Conservation (phyloP, 2,329 filamentous ascomycete species). For the Cladosporium phlei region DNA sequence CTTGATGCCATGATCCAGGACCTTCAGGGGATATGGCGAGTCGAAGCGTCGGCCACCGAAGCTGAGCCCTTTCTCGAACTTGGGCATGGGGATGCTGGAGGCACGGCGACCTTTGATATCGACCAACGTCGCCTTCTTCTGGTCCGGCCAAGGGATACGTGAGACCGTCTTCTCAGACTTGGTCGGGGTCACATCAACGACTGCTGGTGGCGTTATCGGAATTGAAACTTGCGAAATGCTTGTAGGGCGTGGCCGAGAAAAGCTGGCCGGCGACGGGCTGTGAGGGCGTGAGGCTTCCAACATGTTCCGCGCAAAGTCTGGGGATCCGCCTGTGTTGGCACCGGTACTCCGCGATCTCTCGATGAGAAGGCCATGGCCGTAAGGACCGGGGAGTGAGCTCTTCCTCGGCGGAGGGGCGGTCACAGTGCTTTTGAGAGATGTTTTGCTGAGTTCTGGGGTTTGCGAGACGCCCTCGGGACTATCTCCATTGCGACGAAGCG, state of each 20-base stretch:
- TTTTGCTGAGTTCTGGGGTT: not conserved
- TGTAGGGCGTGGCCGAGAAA: slow-evolving; percentile 22
- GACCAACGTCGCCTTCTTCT: slow-evolving; percentile 23
- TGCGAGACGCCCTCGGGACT: not conserved
- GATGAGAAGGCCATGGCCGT: not conserved
- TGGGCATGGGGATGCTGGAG: slow-evolving; percentile 11
- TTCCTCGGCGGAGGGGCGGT: not conserved
- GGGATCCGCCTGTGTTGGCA: not conserved
- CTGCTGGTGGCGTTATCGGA: not conserved
- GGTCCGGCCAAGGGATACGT: slow-evolving; percentile 26
- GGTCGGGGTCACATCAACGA: not conserved
- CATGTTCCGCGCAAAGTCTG: not conserved
- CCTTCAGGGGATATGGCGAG: slow-evolving; percentile 21
- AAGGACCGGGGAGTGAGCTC: not conserved
- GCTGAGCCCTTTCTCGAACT: slow-evolving; percentile 14
- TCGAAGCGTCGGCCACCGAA: slow-evolving; percentile 22
- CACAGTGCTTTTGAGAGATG: not conserved
- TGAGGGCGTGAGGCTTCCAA: slow-evolving; percentile 17
- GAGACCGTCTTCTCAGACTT: slow-evolving; percentile 21
- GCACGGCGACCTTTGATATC: slow-evolving; percentile 18
- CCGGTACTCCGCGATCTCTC: slow-evolving; percentile 1
- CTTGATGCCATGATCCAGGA: slow-evolving; percentile 26
- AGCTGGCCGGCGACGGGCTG: slow-evolving; percentile 25
- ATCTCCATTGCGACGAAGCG: too few species aligned
- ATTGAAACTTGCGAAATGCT: slow-evolving; percentile 9